These are phyloP conservation scores for Trematosphaeria pertusa DNA, from an alignment of 2,329 filamentous ascomycete species.

Conservation along the genomic window DNA sequence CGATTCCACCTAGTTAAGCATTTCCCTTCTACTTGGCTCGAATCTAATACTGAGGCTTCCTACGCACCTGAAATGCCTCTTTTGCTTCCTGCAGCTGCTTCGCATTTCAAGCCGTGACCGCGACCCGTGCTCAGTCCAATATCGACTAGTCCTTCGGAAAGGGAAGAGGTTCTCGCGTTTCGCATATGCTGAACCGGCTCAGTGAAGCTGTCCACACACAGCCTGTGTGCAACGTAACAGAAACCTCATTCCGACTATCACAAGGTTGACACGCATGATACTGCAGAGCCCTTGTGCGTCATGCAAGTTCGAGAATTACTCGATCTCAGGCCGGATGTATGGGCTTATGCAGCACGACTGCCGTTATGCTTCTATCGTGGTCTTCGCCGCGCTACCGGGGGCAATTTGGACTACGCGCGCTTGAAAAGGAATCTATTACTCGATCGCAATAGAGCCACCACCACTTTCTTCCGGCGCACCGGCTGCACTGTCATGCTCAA, in stretches of 20 bases:
- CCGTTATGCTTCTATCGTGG: conserved; percentile 7
- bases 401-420: conserved; percentile 16
- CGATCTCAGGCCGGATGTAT: background rate
- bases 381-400: conserved; percentile 22
- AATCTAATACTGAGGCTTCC: too few species aligned
- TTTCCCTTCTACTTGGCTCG: too few species aligned
- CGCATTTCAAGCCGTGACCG: too few species aligned
- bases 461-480: background rate
- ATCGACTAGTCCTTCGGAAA: too few species aligned
- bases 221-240: too few species aligned
- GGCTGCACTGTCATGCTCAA: background rate
- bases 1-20: too few species aligned
- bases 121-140: too few species aligned
- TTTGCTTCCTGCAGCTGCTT: too few species aligned
- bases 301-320: background rate
- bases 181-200: too few species aligned
- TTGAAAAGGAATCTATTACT: conserved; percentile 41
- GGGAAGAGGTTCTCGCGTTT: too few species aligned
- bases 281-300: conserved; percentile 3
- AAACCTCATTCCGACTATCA: background rate
- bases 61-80: too few species aligned
- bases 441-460: conserved; percentile 35
- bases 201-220: too few species aligned
- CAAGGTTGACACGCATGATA: background rate
- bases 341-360: conserved; percentile 2